Evolutionary conservation across 805 yeast species (phyloP).

Genomic region (Pichia deserticola): DNA sequence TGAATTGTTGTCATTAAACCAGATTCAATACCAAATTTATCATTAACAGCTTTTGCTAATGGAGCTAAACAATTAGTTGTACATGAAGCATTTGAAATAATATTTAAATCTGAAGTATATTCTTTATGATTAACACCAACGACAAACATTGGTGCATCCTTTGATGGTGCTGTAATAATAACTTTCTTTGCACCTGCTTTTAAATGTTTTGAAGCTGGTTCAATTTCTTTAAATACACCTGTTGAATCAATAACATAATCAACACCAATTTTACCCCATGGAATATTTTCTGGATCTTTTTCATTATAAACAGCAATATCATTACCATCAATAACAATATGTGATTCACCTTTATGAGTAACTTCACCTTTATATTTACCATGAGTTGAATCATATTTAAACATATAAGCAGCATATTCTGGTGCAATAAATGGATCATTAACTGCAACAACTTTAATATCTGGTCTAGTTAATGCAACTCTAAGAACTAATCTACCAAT

Average conservation of each 20-base stretch:
- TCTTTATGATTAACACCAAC: constrained; percentile 81
- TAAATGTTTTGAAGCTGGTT: constrained; percentile 77
- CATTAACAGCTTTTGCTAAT: constrained; percentile 83
- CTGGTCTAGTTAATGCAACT: constrained; percentile 66
- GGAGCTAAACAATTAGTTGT: constrained; percentile 96
- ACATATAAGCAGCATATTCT: constrained; percentile 91
- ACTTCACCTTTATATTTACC: constrained; percentile 79
- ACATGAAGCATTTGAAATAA: constrained; percentile 90
- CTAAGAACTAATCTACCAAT: constrained; percentile 87
- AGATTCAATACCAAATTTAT: constrained; percentile 78
- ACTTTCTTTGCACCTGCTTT: constrained; percentile 94
- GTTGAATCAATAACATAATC: constrained; percentile 89
- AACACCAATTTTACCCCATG: constrained; percentile 81
- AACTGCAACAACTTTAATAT: constrained; percentile 78
- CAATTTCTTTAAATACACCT: constrained; percentile 83
- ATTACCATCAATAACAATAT: constrained; percentile 62
- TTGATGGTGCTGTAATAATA: constrained; percentile 88
- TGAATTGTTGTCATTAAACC: constrained; percentile 96
- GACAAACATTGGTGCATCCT: constrained; percentile 93
- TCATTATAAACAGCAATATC: constrained; percentile 65
- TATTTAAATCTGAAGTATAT: constrained; percentile 67
- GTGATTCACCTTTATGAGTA: constrained; percentile 39
- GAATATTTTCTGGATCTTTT: constrained; percentile 78
- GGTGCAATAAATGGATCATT: constrained; percentile 88
- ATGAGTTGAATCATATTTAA: constrained; percentile 93